Conservation (phyloP, 176 grass and related monocot species). For the Oryza nivara region DNA sequence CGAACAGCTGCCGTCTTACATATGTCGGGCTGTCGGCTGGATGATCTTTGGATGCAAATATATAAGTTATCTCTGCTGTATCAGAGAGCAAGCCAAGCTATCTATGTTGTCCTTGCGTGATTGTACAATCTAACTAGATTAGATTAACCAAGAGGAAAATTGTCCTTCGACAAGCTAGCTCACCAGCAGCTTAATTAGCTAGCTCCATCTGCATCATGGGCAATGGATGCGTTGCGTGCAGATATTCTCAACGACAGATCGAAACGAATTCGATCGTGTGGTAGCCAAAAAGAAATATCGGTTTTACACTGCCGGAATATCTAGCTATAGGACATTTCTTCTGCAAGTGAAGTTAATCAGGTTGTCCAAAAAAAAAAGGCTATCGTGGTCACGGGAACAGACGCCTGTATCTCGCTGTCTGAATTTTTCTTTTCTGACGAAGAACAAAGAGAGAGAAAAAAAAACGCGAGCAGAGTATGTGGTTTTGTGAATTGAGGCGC, state of each 20-base stretch:
- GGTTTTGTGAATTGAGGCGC: neutral
- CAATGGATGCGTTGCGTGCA: slow-evolving; percentile 4
- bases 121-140: neutral
- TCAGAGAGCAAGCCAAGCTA: neutral
- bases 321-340: neutral
- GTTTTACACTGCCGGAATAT: neutral
- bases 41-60: neutral
- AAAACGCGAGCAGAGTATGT: neutral
- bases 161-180: neutral
- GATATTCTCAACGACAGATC: neutral
- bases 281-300: neutral
- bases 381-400: neutral
- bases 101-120: neutral
- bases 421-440: neutral
- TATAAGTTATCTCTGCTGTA: neutral
- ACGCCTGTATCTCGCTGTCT: neutral
- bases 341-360: neutral
- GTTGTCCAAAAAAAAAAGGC: neutral
- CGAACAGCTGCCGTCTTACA: neutral
- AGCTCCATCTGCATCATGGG: neutral
- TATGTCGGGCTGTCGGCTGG: neutral
- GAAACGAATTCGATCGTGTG: neutral
- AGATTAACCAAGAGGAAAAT: neutral
- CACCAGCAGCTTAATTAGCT: neutral
- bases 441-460: neutral